Percentiles rank a stretch among this genome's conserved stretches.
These are phyloP conservation scores for Pseudogymnoascus sp. DNA, from an alignment of 2,329 filamentous ascomycete genomes.

Conservation along the genomic window DNA sequence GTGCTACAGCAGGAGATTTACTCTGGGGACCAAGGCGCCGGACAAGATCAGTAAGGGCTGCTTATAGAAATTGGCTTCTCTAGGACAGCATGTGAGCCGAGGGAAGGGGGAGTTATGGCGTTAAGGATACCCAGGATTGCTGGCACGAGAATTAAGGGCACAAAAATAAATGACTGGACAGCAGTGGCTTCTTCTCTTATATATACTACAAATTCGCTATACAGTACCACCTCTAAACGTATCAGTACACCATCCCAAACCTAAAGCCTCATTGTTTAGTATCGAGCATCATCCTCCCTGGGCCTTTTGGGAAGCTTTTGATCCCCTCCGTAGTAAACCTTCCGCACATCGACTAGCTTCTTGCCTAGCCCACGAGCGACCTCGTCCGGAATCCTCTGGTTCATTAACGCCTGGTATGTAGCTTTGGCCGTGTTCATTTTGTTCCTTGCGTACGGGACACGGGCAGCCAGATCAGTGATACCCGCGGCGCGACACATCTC, in stretches of 20 bases:
- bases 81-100: neutral
- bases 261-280: neutral
- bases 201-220: conserved; percentile 10
- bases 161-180: neutral
- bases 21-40: conserved; percentile 46
- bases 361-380: conserved; percentile 82
- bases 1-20: conserved; percentile 95
- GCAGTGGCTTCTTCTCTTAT: conserved; percentile 5
- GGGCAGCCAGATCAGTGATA: conserved; percentile 76
- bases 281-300: neutral
- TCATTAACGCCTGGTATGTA: conserved; percentile 69
- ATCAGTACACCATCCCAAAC: neutral
- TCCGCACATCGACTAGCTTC: conserved; percentile 92
- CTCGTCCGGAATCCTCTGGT: conserved; percentile 79
- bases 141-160: neutral
- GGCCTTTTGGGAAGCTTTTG: neutral
- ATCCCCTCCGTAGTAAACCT: conserved; percentile 84
- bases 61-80: neutral
- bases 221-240: neutral
- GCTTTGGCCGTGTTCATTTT: conserved; percentile 98
- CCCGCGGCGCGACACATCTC: conserved; percentile 85
- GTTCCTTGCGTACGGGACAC: conserved; percentile 78
- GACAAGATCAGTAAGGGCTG: conserved; percentile 23
- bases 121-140: conserved; percentile 3
- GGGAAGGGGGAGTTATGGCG: neutral